These are phyloP conservation scores for Oenanthe sinensis DNA, from an alignment of 129 eudicot genomes.

Conservation along the genomic window DNA sequence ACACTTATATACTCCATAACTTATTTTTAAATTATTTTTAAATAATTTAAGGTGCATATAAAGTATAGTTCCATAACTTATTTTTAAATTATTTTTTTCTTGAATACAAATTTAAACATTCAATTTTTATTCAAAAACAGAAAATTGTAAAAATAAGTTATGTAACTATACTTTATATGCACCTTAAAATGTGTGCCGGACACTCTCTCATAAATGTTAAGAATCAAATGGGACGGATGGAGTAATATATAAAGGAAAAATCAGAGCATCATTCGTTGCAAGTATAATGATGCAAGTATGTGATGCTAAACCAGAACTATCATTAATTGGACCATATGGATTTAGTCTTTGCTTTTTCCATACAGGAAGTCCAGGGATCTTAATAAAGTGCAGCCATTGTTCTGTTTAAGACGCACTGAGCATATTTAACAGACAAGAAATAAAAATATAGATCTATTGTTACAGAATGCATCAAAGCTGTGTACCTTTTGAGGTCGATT, in stretches of 20 bases:
- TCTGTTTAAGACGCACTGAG: background rate
- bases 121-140: too few relatives aligned
- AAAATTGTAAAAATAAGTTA: too few relatives aligned
- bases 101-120: too few relatives aligned
- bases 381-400: background rate
- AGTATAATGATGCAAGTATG: background rate
- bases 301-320: background rate
- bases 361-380: background rate
- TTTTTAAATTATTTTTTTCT: too few relatives aligned
- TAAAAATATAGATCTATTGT: background rate
- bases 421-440: background rate
- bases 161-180: too few relatives aligned
- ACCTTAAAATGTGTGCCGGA: too few relatives aligned
- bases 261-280: background rate
- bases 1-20: background rate
- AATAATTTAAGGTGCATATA: too few relatives aligned
- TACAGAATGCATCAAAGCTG: background rate
- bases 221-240: too few relatives aligned
- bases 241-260: background rate
- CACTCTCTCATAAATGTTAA: too few relatives aligned
- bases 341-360: background rate
- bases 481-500: constrained; percentile 79
- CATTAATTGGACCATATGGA: background rate
- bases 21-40: too few relatives aligned
- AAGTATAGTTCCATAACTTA: too few relatives aligned